Base-by-base conservation (phyloP, 2,329 filamentous ascomycete genomes). In the Didymella keratinophila region DNA sequence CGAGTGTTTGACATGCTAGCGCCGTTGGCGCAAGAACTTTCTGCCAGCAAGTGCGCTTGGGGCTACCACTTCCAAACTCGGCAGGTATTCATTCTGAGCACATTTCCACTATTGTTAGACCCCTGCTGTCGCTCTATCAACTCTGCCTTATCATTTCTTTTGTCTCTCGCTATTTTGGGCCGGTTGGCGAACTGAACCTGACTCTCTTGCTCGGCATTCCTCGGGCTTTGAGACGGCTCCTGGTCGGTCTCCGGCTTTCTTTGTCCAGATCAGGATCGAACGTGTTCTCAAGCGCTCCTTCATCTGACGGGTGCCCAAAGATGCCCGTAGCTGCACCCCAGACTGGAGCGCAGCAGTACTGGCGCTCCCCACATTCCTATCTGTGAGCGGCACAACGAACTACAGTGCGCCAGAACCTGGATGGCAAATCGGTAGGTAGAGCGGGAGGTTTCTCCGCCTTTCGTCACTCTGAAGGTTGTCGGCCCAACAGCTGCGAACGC, bases 261-360 rank as follows among this genome's bases (percentile, higher is more conserved):
- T 41, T 21, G 45, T 54, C 50, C 44, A 49, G 44, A 39, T 45
- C 28, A 37, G 30, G 48, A 43, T 32, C 43, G 20, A 47, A 37
- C 44, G 9, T 37, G 23, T 34, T 18, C 37, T 52, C 14, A 39
- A 37, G 25, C 48, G 18, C 49, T 43, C 44, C 49, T 45, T 39
- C 44, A 20, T 44, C 37, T 44, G 43, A 50, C 55, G 49, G 36
- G 46, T 55, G 47, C 51, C 56, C 47, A 60, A 46, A 42, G 27
- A 32, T 46, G 41, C 32, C 51, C 32, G 21, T 48, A 52, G 52
- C 57, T 68, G 68, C 65, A 70, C 68, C 66, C 68, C 68, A 57
- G 68, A 70, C 59, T 66, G 59, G 59, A 69, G 59, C 58, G 57
- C 60, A 62, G 60, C 55, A 61, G 50, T 53, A 61, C 39, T 52